phyloP scores from a whole-genome alignment of 2,329 filamentous ascomycete genomes.

The Ophiostoma montium region DNA sequence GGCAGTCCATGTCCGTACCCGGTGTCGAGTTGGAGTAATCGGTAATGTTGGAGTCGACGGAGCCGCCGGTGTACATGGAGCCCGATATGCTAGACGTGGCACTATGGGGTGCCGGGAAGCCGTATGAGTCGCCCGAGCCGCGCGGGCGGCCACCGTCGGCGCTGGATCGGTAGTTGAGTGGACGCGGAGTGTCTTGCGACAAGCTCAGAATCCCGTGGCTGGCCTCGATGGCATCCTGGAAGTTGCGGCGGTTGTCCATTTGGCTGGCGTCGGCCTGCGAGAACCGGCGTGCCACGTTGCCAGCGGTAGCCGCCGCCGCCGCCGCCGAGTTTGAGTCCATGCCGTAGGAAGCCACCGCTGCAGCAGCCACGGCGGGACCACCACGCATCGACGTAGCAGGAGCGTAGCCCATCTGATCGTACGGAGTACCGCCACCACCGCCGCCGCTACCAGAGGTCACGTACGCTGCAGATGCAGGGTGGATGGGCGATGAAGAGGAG shows the following conservation, averaged over 20 bases:
- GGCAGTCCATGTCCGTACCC: slow-evolving; percentile 64
- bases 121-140: slow-evolving; percentile 73
- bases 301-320: background rate
- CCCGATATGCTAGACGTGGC: slow-evolving; percentile 79
- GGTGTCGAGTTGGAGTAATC: slow-evolving; percentile 45
- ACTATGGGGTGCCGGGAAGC: slow-evolving; percentile 75
- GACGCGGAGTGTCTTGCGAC: slow-evolving; percentile 86
- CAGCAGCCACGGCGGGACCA: slow-evolving; percentile 36
- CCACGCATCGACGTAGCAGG: slow-evolving; percentile 50
- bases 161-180: slow-evolving; percentile 59
- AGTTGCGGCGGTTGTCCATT: slow-evolving; percentile 48
- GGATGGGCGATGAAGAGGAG: slow-evolving; percentile 39
- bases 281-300: slow-evolving; percentile 5
- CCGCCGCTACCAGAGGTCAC: background rate
- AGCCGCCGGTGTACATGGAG: slow-evolving; percentile 62
- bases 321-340: background rate
- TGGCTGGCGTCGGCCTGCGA: slow-evolving; percentile 1
- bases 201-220: slow-evolving; percentile 90
- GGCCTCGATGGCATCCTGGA: slow-evolving; percentile 81
- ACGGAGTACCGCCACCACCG: slow-evolving; percentile 25
- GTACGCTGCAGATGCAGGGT: background rate
- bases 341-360: slow-evolving; percentile 17
- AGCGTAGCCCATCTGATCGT: slow-evolving; percentile 65
- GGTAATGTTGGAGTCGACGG: slow-evolving; percentile 5
- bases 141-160: slow-evolving; percentile 26